A percentile compares a stretch with the other conserved stretches of the same genome.
Evolutionary conservation across 257 asterid species (phyloP).

Genomic region (Prunella vulgaris): DNA sequence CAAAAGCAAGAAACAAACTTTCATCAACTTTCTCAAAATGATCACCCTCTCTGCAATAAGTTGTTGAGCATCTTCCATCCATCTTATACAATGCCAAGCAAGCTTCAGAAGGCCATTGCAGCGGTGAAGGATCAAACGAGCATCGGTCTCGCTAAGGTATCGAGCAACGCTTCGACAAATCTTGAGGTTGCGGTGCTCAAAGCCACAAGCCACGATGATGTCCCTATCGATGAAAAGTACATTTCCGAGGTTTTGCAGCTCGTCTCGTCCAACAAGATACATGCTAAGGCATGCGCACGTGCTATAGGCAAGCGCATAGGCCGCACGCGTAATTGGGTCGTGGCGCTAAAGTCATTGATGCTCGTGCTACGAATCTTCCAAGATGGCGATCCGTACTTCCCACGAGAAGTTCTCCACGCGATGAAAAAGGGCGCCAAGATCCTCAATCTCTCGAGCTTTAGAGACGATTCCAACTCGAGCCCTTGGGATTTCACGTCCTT

Average conservation of each 20-base stretch:
- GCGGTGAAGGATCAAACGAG: slow-evolving; percentile 91
- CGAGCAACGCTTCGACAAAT: slow-evolving; percentile 45
- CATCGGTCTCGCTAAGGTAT: slow-evolving; percentile 82
- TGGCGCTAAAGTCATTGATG: slow-evolving; percentile 64
- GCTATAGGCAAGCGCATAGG: slow-evolving; percentile 80
- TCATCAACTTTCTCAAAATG: not conserved
- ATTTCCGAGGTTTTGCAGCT: slow-evolving; percentile 49
- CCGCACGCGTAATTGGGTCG: slow-evolving; percentile 83
- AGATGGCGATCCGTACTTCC: slow-evolving; percentile 88
- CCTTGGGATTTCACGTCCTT: slow-evolving; percentile 90
- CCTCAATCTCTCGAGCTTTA: slow-evolving; percentile 62
- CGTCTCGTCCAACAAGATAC: slow-evolving; percentile 58
- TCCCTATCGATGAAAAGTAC: slow-evolving; percentile 60
- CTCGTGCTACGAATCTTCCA: slow-evolving; percentile 81
- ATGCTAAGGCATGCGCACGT: slow-evolving; percentile 73
- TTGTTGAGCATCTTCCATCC: not conserved
- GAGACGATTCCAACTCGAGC: slow-evolving; percentile 71
- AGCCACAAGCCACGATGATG: slow-evolving; percentile 76
- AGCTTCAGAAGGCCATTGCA: slow-evolving; percentile 76
- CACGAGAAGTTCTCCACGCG: slow-evolving; percentile 80
- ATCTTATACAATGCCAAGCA: slow-evolving; percentile 69
- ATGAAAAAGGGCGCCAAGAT: slow-evolving; percentile 81
- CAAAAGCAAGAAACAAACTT: not conserved
- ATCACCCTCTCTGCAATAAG: not conserved
- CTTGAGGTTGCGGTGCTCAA: slow-evolving; percentile 74